Evolutionary conservation across 768 basidiomycete species (phyloP).

Genomic region (Mycena rebaudengoi): DNA sequence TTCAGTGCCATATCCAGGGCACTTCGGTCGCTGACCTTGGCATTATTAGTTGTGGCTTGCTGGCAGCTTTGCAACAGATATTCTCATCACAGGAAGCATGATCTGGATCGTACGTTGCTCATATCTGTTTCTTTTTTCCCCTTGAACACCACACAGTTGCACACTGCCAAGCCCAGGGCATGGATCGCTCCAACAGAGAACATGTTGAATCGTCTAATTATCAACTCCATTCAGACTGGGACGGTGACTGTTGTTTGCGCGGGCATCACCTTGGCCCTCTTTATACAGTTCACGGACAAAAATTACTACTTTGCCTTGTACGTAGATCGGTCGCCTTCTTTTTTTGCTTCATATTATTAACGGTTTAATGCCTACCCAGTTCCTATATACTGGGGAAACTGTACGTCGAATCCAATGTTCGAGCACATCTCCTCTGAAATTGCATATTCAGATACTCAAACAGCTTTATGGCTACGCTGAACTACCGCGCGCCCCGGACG

Average conservation of each 20-base stretch:
- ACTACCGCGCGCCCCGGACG: not conserved
- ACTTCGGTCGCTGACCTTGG: no score
- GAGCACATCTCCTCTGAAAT: not conserved
- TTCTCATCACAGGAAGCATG: constrained; percentile 5
- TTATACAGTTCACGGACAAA: constrained; percentile 15
- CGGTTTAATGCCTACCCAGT: not conserved
- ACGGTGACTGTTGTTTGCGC: constrained; percentile 5
- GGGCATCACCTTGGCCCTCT: not conserved
- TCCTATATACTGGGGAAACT: not conserved
- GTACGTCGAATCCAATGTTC: not conserved
- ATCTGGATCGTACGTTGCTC: constrained; percentile 1
- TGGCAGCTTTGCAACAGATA: constrained; percentile 5
- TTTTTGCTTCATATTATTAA: no score
- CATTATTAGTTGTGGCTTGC: constrained; percentile 9
- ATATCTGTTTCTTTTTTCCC: not conserved
- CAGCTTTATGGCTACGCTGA: constrained; percentile 10
- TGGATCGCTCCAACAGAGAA: not conserved
- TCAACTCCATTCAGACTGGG: constrained; percentile 4
- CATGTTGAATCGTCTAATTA: not conserved
- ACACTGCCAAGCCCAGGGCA: not conserved
- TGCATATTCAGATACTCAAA: constrained; percentile 3
- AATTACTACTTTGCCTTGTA: constrained; percentile 9
- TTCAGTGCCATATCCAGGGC: not conserved
- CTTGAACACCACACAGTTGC: not conserved
- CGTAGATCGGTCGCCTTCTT: not conserved